phyloP scores from a whole-genome alignment of 768 basidiomycete species.

The Candolleomyces aberdarensis region DNA sequence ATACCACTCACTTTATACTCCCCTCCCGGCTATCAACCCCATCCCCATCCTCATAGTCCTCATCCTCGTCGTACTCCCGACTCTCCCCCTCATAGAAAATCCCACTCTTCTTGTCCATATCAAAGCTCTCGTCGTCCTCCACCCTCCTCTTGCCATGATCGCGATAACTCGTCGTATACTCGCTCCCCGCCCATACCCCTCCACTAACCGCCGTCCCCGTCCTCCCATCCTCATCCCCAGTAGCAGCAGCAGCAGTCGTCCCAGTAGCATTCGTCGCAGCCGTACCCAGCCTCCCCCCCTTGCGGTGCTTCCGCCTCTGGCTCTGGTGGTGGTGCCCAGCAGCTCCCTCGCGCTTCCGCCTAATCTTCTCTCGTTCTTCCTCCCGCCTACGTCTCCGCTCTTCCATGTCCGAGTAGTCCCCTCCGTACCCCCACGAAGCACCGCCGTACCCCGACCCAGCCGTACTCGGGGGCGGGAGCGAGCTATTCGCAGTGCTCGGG shows the following conservation, averaged over 20 bases:
- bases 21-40: constrained; percentile 29
- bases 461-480: not conserved
- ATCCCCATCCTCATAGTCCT: constrained; percentile 18
- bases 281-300: not conserved
- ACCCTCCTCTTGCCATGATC: not conserved
- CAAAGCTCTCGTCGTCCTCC: not conserved
- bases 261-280: not conserved
- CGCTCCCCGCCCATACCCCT: constrained; percentile 1
- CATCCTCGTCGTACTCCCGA: constrained; percentile 14
- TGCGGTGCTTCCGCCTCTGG: no score
- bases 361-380: not conserved
- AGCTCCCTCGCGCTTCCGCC: not conserved
- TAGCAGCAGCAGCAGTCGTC: not conserved
- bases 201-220: constrained; percentile 2
- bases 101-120: not conserved
- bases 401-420: not conserved
- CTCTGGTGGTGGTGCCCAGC: constrained; percentile 10
- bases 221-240: not conserved
- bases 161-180: not conserved
- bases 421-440: not conserved
- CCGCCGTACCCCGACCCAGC: not conserved
- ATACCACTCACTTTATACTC: constrained; percentile 33
- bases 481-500: not conserved
- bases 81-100: constrained; percentile 5
- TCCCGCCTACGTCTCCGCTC: not conserved